Percentiles rank a stretch among this genome's conserved stretches.
These are phyloP conservation scores for Physaria fendleri DNA, from an alignment of 345 rosid species.

Conservation along the genomic window DNA sequence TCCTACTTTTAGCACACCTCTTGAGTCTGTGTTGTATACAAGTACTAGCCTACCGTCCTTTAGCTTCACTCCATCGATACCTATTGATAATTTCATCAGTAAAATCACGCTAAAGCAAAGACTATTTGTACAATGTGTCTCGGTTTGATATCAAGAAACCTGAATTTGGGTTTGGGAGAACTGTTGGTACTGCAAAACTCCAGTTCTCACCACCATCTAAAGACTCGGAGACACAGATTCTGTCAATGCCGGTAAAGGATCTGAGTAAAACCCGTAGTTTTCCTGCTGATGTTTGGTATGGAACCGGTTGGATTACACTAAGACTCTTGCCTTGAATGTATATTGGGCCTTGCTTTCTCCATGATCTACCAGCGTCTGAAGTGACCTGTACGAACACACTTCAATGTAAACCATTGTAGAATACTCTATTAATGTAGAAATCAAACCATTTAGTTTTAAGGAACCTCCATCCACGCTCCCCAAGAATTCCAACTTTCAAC, in stretches of 20 bases:
- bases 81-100: conserved; percentile 18
- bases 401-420: conserved; percentile 10
- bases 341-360: conserved; percentile 83
- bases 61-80: conserved; percentile 83
- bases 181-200: conserved; percentile 62
- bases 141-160: conserved; percentile 34
- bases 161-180: conserved; percentile 90
- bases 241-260: conserved; percentile 54
- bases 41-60: conserved; percentile 60
- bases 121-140: not conserved
- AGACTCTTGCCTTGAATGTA: conserved; percentile 55
- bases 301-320: conserved; percentile 94
- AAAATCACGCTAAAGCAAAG: not conserved
- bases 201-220: conserved; percentile 62
- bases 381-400: conserved; percentile 46
- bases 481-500: conserved; percentile 95
- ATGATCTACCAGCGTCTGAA: conserved; percentile 62
- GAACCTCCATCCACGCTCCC: conserved; percentile 95
- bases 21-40: conserved; percentile 75
- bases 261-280: conserved; percentile 57
- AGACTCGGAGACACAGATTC: conserved; percentile 76
- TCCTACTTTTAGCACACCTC: conserved; percentile 77
- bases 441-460: not conserved
- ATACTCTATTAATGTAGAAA: not conserved
- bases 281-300: conserved; percentile 55